These are phyloP conservation scores for Phycomyces nitens DNA, from an alignment of 192 early-diverging fungal species.

Conservation along the genomic window DNA sequence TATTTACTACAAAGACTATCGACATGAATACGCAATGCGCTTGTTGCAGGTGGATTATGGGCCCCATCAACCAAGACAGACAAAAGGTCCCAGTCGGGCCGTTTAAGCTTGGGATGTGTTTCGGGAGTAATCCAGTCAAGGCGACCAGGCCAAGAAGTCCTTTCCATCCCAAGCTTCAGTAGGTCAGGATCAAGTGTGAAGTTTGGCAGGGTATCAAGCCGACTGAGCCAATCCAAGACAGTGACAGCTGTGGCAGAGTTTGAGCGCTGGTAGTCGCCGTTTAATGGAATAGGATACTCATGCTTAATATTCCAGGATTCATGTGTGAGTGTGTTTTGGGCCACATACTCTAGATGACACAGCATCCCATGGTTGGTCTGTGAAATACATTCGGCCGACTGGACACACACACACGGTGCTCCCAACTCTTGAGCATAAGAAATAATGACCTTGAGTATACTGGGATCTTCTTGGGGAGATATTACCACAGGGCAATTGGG, in stretches of 20 bases:
- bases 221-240: conserved; percentile 41
- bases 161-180: conserved; percentile 61
- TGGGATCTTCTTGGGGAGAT: conserved; percentile 51
- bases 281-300: conserved; percentile 53
- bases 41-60: conserved; percentile 77
- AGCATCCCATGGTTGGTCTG: no score
- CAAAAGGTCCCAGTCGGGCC: conserved; percentile 17
- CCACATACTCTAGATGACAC: neutral
- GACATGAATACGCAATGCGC: conserved; percentile 64
- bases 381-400: neutral
- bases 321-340: neutral
- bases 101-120: conserved; percentile 11
- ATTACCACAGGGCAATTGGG: conserved; percentile 38
- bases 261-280: conserved; percentile 75
- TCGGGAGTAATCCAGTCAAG: conserved; percentile 56
- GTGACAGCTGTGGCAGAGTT: conserved; percentile 76
- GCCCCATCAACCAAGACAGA: conserved; percentile 80
- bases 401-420: neutral
- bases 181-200: conserved; percentile 25
- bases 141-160: conserved; percentile 80
- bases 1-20: conserved; percentile 31
- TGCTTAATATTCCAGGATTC: neutral
- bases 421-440: conserved; percentile 18
- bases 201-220: neutral
- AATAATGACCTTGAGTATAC: conserved; percentile 35